These are phyloP conservation scores for Mortierella sp. DNA, from an alignment of 371 early-diverging fungal genomes.

Conservation along the genomic window DNA sequence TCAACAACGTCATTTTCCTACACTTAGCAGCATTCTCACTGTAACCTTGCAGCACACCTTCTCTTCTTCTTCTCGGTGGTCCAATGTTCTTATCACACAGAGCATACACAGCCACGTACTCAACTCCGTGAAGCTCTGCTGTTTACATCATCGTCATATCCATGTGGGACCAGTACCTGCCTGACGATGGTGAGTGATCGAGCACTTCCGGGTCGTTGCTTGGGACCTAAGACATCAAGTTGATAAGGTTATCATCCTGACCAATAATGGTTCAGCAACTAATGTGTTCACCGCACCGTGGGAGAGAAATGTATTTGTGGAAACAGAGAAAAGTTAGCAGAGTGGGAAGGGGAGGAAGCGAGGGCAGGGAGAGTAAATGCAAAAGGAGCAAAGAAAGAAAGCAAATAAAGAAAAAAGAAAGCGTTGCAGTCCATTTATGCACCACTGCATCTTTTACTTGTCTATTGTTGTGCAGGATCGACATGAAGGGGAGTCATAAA, in stretches of 20 bases:
- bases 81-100: neutral
- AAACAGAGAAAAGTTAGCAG: too few relatives aligned
- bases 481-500: neutral
- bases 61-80: too few relatives aligned
- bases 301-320: neutral
- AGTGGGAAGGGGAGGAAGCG: too few relatives aligned
- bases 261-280: neutral
- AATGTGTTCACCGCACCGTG: neutral
- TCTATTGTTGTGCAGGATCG: neutral
- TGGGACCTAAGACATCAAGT: neutral
- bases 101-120: neutral
- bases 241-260: neutral
- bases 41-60: neutral
- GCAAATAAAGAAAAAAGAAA: neutral
- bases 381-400: neutral
- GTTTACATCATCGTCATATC: neutral
- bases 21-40: neutral
- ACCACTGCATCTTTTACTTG: neutral
- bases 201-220: too few relatives aligned
- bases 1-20: neutral
- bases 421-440: neutral
- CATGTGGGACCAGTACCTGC: neutral
- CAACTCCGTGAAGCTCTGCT: neutral
- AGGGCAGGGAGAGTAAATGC: too few relatives aligned
- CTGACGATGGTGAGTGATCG: too few relatives aligned